Evolutionary conservation across 139 green algal species (phyloP).

Genomic region (Desmodesmus armatus): DNA sequence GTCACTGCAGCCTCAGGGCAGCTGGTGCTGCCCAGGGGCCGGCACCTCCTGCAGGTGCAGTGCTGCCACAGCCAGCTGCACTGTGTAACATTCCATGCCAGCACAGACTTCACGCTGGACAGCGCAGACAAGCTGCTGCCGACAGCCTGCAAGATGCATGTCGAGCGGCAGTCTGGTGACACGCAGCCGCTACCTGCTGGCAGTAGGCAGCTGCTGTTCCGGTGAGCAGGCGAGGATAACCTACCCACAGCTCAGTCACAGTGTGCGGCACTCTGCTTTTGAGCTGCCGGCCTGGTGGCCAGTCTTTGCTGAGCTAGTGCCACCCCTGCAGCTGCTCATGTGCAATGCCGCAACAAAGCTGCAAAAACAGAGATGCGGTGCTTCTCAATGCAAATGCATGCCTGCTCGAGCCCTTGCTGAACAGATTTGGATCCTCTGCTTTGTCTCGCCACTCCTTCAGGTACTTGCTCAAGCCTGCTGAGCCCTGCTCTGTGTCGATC

Average conservation of each 20-base stretch:
- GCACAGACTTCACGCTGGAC: slow-evolving; percentile 11
- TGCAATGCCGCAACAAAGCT: too few species aligned
- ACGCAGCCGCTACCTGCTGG: neutral
- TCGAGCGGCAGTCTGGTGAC: slow-evolving; percentile 1
- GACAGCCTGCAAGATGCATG: neutral
- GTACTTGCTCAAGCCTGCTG: slow-evolving; percentile 22
- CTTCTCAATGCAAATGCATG: too few species aligned
- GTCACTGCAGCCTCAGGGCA: slow-evolving; percentile 44
- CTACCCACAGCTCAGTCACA: neutral
- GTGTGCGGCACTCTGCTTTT: neutral
- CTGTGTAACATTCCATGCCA: slow-evolving; percentile 32
- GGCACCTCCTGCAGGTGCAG: slow-evolving; percentile 67
- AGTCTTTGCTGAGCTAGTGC: too few species aligned
- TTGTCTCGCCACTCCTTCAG: neutral
- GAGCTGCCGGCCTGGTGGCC: too few species aligned
- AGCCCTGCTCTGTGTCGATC: slow-evolving; percentile 29
- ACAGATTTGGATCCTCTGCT: neutral
- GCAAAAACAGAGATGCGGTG: too few species aligned
- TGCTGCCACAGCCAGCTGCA: slow-evolving; percentile 53
- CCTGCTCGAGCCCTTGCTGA: too few species aligned
- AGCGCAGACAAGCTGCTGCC: slow-evolving; percentile 29
- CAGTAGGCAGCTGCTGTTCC: slow-evolving; percentile 34
- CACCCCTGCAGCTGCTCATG: too few species aligned
- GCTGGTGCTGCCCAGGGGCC: slow-evolving; percentile 68
- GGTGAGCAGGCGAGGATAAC: neutral